phyloP scores from a whole-genome alignment of 176 grass and related monocot genomes.

The Dactylis glomerata region DNA sequence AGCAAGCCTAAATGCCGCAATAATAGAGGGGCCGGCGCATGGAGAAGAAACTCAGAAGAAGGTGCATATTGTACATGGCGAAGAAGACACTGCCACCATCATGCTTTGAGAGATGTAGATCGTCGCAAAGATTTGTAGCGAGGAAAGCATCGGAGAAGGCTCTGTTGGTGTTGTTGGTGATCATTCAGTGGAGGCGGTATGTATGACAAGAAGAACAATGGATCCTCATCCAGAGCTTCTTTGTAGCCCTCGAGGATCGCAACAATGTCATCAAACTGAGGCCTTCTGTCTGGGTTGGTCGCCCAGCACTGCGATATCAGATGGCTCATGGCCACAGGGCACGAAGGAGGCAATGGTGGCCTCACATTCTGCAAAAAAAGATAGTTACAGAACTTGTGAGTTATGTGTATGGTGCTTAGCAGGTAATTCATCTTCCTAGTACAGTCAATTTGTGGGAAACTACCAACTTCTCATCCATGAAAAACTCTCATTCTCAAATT shows the following conservation, averaged over 20 bases:
- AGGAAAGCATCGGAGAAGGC: constrained; percentile 71
- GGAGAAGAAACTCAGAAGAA: constrained; percentile 7
- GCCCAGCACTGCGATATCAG: constrained; percentile 91
- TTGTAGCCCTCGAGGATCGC: constrained; percentile 65
- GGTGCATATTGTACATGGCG: constrained; percentile 38
- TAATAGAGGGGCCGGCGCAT: constrained; percentile 44
- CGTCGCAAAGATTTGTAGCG: constrained; percentile 41
- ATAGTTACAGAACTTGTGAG: background rate
- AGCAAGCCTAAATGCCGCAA: constrained; percentile 37
- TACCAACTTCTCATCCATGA: background rate
- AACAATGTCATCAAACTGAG: constrained; percentile 82
- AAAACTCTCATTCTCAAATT: background rate
- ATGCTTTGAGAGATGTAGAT: constrained; percentile 47
- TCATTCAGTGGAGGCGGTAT: constrained; percentile 43
- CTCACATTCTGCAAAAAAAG: constrained; percentile 66
- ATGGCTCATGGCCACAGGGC: constrained; percentile 86
- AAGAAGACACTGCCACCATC: background rate
- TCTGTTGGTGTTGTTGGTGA: constrained; percentile 43
- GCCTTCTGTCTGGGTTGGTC: constrained; percentile 69
- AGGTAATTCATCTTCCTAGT: background rate
- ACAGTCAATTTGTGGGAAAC: background rate
- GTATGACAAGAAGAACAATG: constrained; percentile 67
- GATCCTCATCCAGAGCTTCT: constrained; percentile 60
- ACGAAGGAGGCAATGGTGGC: constrained; percentile 74
- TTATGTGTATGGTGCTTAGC: background rate